Base-by-base conservation (phyloP, 1,139 yeast species). In the Ogataea hybrid region DNA sequence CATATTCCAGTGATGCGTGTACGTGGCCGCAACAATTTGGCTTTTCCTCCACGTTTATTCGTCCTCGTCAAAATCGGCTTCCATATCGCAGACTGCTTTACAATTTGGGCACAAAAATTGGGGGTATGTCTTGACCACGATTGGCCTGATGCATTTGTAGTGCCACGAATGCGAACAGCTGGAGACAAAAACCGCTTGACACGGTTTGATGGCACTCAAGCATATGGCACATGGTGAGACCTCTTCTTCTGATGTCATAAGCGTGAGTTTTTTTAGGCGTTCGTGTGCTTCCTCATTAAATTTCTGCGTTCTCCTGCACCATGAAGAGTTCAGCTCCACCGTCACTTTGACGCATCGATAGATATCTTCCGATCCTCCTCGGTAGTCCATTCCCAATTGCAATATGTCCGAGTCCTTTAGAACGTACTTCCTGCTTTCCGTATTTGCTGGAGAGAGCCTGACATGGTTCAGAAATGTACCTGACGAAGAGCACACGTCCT, bases 91-190 rank as follows among this genome's bases (percentile, higher is more conserved):
- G 59, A 88, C 80, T 17, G 92, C 82, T 53, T 97, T 78, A 67
- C 98, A 92, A 63, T 90, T 88, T 25, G 97, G 97, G 68, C 98
- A 92, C 53, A 84, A 75, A 62, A 92, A 92, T 55, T 88, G 96
- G 2, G 97, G 98, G 64, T 92, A 90, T 41, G 90, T 77, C 61
- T 81, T 81, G 48, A 86, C 81, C 43, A 92, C 78, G 27, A 90
- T 72, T 17, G 96, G 95, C 44, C 97, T 70, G 49, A 90, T 87
- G 65, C 98, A 92, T 61, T 86, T 85, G 68, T 88, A 92, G 64
- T 92, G 98, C 97, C 97, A 92, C 34, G 90, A 81, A 63, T 92
- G 98, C 1, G 96, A 84, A 62, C 98, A 92, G 5, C 97, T 96
- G 40, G 96, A 83, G 32, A 92, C 83, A 59, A 92, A 92, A 43